These are phyloP conservation scores for Termitomyces sp. DNA, from an alignment of 768 basidiomycete genomes.

Conservation along the genomic window DNA sequence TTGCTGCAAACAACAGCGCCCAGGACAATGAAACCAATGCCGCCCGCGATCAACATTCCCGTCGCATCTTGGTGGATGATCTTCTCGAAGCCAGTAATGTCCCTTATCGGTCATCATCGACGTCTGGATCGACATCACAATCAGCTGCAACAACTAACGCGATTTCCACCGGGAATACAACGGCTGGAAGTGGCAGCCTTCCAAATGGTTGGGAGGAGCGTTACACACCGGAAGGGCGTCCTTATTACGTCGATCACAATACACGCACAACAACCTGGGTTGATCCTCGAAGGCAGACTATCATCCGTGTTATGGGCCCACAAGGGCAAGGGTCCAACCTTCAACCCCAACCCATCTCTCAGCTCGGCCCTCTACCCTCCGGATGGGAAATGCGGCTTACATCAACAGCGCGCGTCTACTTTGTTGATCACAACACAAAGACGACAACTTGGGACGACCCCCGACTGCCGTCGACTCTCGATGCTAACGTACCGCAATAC, in stretches of 20 bases:
- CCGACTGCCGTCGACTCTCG: constrained; percentile 89
- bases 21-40: constrained; percentile 80
- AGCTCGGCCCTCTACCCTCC: constrained; percentile 93
- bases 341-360: constrained; percentile 93
- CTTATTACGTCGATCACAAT: constrained; percentile 99
- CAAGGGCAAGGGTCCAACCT: constrained; percentile 82
- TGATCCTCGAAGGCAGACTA: constrained; percentile 93
- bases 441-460: constrained; percentile 99
- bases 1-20: constrained; percentile 61
- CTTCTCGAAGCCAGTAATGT: constrained; percentile 69
- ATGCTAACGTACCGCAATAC: constrained; percentile 97
- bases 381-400: constrained; percentile 99
- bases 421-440: constrained; percentile 99
- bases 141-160: constrained; percentile 27
- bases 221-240: constrained; percentile 95
- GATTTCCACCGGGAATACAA: constrained; percentile 42
- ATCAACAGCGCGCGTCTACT: constrained; percentile 96
- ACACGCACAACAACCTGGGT: constrained; percentile 99
- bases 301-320: constrained; percentile 95
- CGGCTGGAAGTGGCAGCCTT: constrained; percentile 77
- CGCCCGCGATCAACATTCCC: constrained; percentile 81
- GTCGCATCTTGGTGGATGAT: constrained; percentile 81
- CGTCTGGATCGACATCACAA: constrained; percentile 14
- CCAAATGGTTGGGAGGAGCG: constrained; percentile 99
- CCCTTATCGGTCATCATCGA: constrained; percentile 26